Evolutionary conservation across 2,329 filamentous ascomycete genomes (phyloP).

Genomic region (Chalaropsis thielavioides): DNA sequence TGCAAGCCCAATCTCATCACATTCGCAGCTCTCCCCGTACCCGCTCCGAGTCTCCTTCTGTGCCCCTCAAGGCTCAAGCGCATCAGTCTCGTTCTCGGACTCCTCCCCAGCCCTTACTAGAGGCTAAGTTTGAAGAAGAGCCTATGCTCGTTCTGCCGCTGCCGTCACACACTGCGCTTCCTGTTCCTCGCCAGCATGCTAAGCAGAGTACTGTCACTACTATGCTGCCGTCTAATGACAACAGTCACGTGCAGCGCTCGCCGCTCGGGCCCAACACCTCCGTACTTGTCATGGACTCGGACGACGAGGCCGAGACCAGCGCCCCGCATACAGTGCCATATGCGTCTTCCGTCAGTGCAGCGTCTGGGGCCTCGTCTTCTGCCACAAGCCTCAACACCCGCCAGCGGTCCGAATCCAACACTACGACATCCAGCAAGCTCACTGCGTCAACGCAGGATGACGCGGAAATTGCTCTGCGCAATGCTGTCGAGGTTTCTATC

Average conservation of each 20-base stretch:
- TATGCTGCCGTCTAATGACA: conserved; percentile 3
- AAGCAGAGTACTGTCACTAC: background rate
- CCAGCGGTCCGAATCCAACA: conserved; percentile 23
- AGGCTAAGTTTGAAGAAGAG: conserved; percentile 3
- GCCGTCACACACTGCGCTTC: background rate
- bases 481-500: conserved; percentile 51
- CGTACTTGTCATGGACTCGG: conserved; percentile 30
- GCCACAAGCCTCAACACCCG: conserved; percentile 21
- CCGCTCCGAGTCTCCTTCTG: conserved; percentile 7
- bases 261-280: conserved; percentile 25
- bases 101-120: background rate
- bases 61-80: background rate
- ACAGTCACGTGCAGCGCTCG: background rate
- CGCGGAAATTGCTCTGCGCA: conserved; percentile 31
- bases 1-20: background rate
- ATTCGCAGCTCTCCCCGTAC: conserved; percentile 5
- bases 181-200: background rate
- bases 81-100: background rate
- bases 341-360: conserved; percentile 27
- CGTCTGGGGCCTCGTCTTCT: conserved; percentile 26
- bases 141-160: background rate
- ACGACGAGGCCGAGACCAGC: conserved; percentile 23
- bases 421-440: conserved; percentile 25
- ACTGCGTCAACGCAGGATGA: conserved; percentile 27
- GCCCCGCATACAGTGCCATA: conserved; percentile 20